phyloP scores from a whole-genome alignment of 257 asterid genomes.

The Henckelia pumila region DNA sequence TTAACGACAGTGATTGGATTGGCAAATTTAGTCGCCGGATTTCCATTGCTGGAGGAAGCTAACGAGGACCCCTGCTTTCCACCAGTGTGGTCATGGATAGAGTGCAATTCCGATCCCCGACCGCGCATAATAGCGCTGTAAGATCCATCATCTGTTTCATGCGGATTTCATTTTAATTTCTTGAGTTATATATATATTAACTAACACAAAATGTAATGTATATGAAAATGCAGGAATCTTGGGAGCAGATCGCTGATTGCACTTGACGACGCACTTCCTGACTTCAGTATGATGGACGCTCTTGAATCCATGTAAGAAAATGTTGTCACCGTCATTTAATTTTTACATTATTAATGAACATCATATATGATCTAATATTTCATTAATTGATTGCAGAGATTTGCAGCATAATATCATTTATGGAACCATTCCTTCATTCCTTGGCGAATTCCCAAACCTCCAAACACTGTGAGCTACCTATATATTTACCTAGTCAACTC shows the following conservation, averaged over 20 bases:
- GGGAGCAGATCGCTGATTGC: slow-evolving; percentile 9
- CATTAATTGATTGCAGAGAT: slow-evolving; percentile 37
- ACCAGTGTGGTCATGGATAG: slow-evolving; percentile 37
- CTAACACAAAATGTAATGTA: background rate
- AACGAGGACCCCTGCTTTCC: slow-evolving; percentile 35
- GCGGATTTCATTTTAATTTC: no score
- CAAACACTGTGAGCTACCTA: slow-evolving; percentile 31
- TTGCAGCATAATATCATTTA: slow-evolving; percentile 27
- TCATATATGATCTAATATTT: no score
- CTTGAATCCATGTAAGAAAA: slow-evolving; percentile 49
- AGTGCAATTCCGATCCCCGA: slow-evolving; percentile 30
- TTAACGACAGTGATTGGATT: slow-evolving; percentile 29
- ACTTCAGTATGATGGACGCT: slow-evolving; percentile 47
- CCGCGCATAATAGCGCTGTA: slow-evolving; percentile 38
- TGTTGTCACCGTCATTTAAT: no score
- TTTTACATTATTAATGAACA: no score
- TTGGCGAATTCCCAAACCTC: slow-evolving; percentile 42
- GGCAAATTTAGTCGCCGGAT: background rate
- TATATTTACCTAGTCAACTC: slow-evolving; percentile 18
- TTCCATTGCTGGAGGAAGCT: slow-evolving; percentile 3
- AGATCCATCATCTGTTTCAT: no score
- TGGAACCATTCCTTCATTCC: slow-evolving; percentile 45
- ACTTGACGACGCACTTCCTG: slow-evolving; percentile 30
- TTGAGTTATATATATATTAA: no score
- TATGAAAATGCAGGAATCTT: slow-evolving; percentile 35